These are phyloP conservation scores for Pestalotiopsis fici DNA, from an alignment of 2,329 filamentous ascomycete genomes.

Conservation along the genomic window DNA sequence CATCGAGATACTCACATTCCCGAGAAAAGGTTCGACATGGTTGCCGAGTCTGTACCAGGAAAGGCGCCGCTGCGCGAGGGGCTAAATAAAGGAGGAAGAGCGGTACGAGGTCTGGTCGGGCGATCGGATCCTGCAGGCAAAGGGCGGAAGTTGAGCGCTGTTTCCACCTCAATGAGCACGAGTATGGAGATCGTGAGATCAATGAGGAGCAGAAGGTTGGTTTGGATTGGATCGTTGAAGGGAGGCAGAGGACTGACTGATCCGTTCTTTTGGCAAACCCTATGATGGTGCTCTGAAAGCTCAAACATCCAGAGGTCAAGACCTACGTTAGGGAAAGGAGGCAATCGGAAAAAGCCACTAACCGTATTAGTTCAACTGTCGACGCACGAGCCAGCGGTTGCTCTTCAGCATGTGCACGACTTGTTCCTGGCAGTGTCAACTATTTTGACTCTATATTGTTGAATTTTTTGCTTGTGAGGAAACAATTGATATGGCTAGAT, in stretches of 20 bases:
- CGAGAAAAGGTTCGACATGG: constrained; percentile 63
- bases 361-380: background rate
- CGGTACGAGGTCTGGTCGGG: background rate
- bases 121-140: background rate
- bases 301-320: constrained; percentile 2
- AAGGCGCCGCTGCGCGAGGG: constrained; percentile 1
- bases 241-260: background rate
- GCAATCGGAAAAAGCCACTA: background rate
- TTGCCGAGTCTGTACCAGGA: constrained; percentile 22
- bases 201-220: background rate
- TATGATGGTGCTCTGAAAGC: background rate
- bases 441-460: background rate
- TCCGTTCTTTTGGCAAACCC: background rate
- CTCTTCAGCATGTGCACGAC: background rate
- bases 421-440: background rate
- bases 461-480: background rate
- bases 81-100: constrained; percentile 2
- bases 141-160: background rate
- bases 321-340: constrained; percentile 1
- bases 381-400: constrained; percentile 1
- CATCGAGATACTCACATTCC: constrained; percentile 55
- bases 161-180: background rate
- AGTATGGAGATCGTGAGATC: background rate
- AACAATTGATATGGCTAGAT: background rate
- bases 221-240: background rate